Evolutionary conservation across 306 rosid species (phyloP).

Genomic region (Dalbergia cultrata): DNA sequence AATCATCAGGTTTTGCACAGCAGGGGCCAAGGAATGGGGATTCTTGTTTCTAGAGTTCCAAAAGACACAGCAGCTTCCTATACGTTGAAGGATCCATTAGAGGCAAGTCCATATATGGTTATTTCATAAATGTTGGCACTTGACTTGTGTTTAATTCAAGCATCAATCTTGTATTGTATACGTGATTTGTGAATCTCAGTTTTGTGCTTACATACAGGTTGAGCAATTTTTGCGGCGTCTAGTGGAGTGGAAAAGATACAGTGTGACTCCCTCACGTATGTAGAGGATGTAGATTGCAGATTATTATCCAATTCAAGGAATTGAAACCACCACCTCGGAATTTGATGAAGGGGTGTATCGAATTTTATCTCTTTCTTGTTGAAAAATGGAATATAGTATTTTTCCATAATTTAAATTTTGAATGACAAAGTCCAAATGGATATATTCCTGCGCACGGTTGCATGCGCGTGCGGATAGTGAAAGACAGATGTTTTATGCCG

Average conservation of each 20-base stretch:
- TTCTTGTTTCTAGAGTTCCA: constrained; percentile 82
- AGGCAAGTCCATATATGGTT: constrained; percentile 56
- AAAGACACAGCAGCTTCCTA: constrained; percentile 91
- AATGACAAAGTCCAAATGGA: constrained; percentile 15
- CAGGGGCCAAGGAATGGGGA: constrained; percentile 87
- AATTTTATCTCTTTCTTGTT: constrained; percentile 48
- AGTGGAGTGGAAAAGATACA: constrained; percentile 73
- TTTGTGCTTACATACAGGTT: constrained; percentile 60
- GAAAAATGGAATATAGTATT: constrained; percentile 41
- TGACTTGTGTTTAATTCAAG: neutral
- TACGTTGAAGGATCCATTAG: constrained; percentile 87
- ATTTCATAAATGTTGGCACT: neutral
- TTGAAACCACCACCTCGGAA: constrained; percentile 47
- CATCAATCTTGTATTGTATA: constrained; percentile 3
- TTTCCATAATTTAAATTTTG: constrained; percentile 26
- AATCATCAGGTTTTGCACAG: constrained; percentile 66
- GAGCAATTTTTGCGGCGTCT: constrained; percentile 79
- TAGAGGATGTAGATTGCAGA: constrained; percentile 40
- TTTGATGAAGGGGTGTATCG: constrained; percentile 47
- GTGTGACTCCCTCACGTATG: constrained; percentile 34
- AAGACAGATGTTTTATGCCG: constrained; percentile 46
- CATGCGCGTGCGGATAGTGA: constrained; percentile 60
- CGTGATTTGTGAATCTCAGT: constrained; percentile 26
- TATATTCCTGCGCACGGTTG: constrained; percentile 45
- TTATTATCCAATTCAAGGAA: constrained; percentile 42